Percentiles rank a stretch among this genome's conserved stretches.
Conservation (phyloP, 129 eudicot species). For the Kitagawia praeruptora region DNA sequence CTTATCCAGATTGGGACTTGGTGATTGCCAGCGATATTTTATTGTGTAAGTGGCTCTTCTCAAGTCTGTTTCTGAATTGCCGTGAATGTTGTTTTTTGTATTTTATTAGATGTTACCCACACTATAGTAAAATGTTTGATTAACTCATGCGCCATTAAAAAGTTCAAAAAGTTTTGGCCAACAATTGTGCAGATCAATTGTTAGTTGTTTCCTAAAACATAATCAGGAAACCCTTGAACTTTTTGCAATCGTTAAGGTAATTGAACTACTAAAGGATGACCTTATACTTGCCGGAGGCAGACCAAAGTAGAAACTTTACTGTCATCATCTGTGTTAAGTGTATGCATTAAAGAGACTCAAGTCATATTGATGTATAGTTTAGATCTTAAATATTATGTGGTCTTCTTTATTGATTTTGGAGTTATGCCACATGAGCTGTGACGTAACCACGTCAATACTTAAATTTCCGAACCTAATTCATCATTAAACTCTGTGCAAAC, state of each 20-base stretch:
- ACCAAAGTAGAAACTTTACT: background rate
- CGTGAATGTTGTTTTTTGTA: background rate
- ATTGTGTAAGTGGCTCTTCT: slow-evolving; percentile 50
- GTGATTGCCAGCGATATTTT: slow-evolving; percentile 90
- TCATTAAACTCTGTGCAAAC: too few relatives aligned
- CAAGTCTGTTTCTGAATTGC: background rate
- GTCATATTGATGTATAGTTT: background rate
- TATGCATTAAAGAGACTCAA: background rate
- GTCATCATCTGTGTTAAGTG: background rate
- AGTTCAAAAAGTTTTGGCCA: background rate
- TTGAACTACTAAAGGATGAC: background rate
- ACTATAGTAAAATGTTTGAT: background rate
- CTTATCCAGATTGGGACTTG: slow-evolving; percentile 79
- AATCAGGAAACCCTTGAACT: background rate
- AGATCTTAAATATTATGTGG: background rate
- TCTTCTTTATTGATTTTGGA: background rate
- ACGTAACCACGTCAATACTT: too few relatives aligned
- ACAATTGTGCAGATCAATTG: background rate
- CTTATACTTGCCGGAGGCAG: background rate
- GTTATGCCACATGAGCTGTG: too few relatives aligned
- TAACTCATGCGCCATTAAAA: background rate
- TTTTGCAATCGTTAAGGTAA: background rate
- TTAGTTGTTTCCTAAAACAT: background rate
- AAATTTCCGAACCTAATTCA: too few relatives aligned
- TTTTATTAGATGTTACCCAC: background rate